Conservation (phyloP, 164 flowering plant genomes). For the Santalum album region DNA sequence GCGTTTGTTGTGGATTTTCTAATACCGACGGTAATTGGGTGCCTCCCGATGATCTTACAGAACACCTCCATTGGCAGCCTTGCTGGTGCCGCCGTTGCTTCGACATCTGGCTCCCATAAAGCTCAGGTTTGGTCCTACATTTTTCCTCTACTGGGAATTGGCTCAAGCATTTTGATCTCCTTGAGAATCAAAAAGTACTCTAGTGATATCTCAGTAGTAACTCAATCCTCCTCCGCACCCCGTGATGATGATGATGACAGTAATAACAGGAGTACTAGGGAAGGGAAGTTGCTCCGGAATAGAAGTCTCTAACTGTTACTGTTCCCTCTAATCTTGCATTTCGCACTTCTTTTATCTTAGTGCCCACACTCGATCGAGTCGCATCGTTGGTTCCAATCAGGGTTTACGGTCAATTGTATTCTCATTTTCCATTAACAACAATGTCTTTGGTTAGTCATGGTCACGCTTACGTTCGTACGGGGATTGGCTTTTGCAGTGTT, state of each 20-base stretch:
- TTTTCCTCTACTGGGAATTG: conserved; percentile 70
- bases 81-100: conserved; percentile 80
- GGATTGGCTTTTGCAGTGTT: no score
- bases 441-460: no score
- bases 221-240: conserved; percentile 19
- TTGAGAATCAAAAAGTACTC: conserved; percentile 74
- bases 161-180: conserved; percentile 79
- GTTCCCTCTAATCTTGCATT: no score
- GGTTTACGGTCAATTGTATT: no score
- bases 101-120: conserved; percentile 55
- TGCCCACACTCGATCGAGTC: no score
- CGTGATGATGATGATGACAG: conserved; percentile 11
- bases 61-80: conserved; percentile 89
- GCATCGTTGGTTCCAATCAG: no score
- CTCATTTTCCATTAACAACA: no score
- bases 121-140: conserved; percentile 63
- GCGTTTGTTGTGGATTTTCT: conserved; percentile 69
- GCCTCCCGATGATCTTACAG: conserved; percentile 92
- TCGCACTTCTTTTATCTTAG: no score
- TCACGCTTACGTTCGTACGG: no score
- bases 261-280: no score
- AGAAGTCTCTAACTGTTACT: no score
- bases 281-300: no score
- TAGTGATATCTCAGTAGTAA: conserved; percentile 28
- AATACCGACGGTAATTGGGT: conserved; percentile 79